A percentile compares a stretch with the other conserved stretches of the same genome.
phyloP scores from a whole-genome alignment of 371 early-diverging fungal species.

The Saksenaea vasiformis region DNA sequence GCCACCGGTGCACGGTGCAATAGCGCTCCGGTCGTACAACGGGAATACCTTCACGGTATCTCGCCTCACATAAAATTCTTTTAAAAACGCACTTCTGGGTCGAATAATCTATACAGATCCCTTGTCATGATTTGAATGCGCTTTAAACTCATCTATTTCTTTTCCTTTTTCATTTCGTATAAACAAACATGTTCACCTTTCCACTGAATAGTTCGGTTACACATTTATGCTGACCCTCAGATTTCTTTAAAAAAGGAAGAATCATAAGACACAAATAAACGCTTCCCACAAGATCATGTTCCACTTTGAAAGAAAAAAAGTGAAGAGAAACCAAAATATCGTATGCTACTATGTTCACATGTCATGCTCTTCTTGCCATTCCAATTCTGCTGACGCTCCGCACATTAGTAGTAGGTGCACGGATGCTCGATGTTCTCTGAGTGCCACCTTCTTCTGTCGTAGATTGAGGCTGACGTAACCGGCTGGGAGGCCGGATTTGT shows the following conservation, averaged over 20 bases:
- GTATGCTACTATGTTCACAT: not conserved
- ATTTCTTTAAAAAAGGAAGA: not conserved
- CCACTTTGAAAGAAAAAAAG: not conserved
- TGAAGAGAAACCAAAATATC: not conserved
- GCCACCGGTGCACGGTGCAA: too few species aligned
- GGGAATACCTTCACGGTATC: too few species aligned
- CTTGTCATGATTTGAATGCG: too few species aligned
- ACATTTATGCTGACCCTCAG: not conserved
- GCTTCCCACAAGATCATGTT: not conserved
- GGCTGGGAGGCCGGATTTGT: not conserved
- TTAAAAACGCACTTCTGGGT: too few species aligned
- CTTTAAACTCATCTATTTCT: too few species aligned
- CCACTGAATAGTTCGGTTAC: too few species aligned
- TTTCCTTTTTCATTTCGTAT: too few species aligned
- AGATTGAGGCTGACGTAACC: not conserved
- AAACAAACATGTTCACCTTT: too few species aligned
- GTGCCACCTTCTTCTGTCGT: not conserved
- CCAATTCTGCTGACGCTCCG: not conserved
- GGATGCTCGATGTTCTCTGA: not conserved
- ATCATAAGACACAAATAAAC: not conserved
- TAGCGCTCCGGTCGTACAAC: too few species aligned
- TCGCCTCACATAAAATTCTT: too few species aligned
- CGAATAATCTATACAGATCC: too few species aligned
- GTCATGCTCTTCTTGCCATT: conserved; percentile 1
- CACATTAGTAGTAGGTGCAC: not conserved